Evolutionary conservation across 768 basidiomycete genomes (phyloP), one percentile per base, ranked within the genome.

Genomic region (Panaeolus cyanescens): DNA sequence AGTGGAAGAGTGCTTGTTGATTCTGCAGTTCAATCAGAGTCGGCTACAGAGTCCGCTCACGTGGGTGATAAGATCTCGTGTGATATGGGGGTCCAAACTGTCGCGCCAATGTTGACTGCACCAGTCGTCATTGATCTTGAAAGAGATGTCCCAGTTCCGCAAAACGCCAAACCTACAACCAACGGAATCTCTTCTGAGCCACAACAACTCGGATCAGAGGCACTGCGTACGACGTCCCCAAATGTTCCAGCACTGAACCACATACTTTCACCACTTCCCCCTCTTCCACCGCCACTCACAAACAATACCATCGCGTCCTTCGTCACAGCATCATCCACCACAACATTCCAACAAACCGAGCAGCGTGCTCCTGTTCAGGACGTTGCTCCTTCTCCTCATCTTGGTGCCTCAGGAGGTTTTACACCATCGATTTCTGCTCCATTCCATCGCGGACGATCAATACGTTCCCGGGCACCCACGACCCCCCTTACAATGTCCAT

Each of bases 11-110:
- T 50, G 7, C 45, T 50, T 30, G 45, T 50, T 50, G 45, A 50
- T 50, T 50, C 45, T 28, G 45, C 25, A 28, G 45, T 50, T 50
- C 45, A 50, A 50, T 50, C 45, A 50, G 45, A 50, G 45, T 50
- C 25, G 45, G 19, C 45, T 50, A 50, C 25, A 12, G 45, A 15
- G 45, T 28, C 45, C 45, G 45, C 45, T 50, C 45, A 50, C 45
- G 45, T 50, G 45, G 25, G 4, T 15, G 45, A 50, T 50, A 50
- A 50, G 45, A 50, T 50, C 10, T 50, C 45, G 25, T 50, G 45
- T 50, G 45, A 50, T 28, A 50, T 50, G 45, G 45, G 25, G 30
- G 45, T 50, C 17, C 45, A 50, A 50, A 50, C 45, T 28, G 45
- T 50, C 19, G 25, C 45, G 30, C 45, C 25, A n/a, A 50, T 50